Conservation (phyloP, 1,284 basidiomycete species). For the Moesziomyces sp. region DNA sequence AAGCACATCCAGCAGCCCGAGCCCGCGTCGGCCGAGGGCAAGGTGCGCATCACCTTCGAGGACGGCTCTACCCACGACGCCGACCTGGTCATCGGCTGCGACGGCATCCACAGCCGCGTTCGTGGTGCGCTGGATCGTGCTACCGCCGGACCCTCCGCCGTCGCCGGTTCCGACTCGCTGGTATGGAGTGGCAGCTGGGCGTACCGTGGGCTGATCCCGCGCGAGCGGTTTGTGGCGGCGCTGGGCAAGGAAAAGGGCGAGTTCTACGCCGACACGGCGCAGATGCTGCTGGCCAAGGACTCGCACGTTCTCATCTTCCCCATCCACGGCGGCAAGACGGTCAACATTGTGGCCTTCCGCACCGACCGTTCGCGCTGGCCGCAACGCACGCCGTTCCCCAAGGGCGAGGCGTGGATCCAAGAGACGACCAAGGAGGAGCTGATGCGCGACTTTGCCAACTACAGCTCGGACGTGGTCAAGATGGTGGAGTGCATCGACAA, state of each 20-base stretch:
- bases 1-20: slow-evolving; percentile 20
- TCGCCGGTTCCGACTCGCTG: slow-evolving; percentile 30
- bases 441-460: slow-evolving; percentile 71
- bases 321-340: slow-evolving; percentile 70
- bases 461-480: slow-evolving; percentile 71
- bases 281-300: slow-evolving; percentile 58
- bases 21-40: slow-evolving; percentile 1
- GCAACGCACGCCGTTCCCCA: slow-evolving; percentile 49
- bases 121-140: slow-evolving; percentile 48
- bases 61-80: slow-evolving; percentile 37
- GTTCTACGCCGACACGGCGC: slow-evolving; percentile 43
- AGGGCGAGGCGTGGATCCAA: slow-evolving; percentile 71
- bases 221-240: slow-evolving; percentile 40
- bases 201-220: slow-evolving; percentile 58
- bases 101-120: slow-evolving; percentile 63
- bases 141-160: slow-evolving; percentile 25
- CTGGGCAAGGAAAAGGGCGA: slow-evolving; percentile 45
- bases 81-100: slow-evolving; percentile 63
- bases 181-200: slow-evolving; percentile 61
- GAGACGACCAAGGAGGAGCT: slow-evolving; percentile 71
- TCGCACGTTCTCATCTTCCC: slow-evolving; percentile 74
- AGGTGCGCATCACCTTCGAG: slow-evolving; percentile 31
- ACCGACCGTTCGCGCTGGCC: slow-evolving; percentile 70
- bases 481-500: slow-evolving; percentile 71
- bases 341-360: slow-evolving; percentile 73